Conservation (phyloP, 345 rosid genomes). For the Rhizophora apiculata region DNA sequence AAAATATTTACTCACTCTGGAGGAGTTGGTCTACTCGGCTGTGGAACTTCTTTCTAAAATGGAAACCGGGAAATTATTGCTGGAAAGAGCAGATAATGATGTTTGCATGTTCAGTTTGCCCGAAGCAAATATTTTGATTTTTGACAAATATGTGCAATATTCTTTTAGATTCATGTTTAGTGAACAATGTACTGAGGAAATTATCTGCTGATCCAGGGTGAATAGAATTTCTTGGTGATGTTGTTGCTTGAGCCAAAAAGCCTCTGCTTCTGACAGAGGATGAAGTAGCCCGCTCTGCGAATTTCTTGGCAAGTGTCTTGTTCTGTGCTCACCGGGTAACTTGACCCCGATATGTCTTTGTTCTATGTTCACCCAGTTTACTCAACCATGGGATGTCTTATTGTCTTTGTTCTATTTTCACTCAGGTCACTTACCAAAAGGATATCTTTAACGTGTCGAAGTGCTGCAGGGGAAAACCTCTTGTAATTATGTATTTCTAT, state of each 20-base stretch:
- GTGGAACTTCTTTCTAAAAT: background rate
- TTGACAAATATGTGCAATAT: background rate
- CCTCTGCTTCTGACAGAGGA: no score
- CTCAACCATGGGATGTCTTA: no score
- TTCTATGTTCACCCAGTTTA: no score
- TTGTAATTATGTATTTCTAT: no score
- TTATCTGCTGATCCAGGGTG: constrained; percentile 11
- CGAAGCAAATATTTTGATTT: background rate
- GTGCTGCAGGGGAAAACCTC: no score
- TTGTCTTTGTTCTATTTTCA: no score
- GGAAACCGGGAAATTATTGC: background rate
- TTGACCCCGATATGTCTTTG: no score
- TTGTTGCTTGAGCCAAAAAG: background rate
- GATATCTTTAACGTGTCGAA: no score
- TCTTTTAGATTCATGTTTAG: background rate
- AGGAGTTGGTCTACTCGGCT: background rate
- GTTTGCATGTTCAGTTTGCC: background rate
- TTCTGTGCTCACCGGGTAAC: no score
- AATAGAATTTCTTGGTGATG: constrained; percentile 1
- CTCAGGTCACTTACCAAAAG: no score
- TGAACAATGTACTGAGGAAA: background rate
- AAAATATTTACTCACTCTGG: background rate
- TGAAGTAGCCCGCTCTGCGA: no score
- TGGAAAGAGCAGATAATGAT: background rate
- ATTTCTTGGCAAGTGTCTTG: no score